Base-by-base conservation (phyloP, 805 yeast genomes). In the Wickerhamiella cacticola region DNA sequence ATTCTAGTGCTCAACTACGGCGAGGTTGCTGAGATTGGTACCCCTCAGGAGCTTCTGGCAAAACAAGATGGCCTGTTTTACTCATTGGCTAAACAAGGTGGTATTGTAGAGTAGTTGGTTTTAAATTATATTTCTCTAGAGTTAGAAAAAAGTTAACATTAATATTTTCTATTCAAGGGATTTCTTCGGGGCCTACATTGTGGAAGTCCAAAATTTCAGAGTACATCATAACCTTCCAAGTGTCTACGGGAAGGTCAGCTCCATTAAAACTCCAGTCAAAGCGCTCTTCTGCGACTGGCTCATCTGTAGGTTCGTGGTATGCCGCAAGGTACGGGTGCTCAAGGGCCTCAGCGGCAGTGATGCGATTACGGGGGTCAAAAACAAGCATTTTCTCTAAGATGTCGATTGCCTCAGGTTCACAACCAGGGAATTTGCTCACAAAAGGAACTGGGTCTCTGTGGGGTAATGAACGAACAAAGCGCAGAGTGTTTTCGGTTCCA, bases 211-310 rank as follows among this genome's bases (percentile, higher is more conserved):
- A 71, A 53, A 89, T 92, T 67, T 89, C 98, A 46, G 94, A 82
- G 68, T 92, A 92, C 95, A 92, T 89, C 97, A 92, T 89, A 16
- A 87, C 95, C 68, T 95, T 79, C 98, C 98, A 89, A 12, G 96
- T 86, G 60, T 92, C 97, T 15, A 92, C 92, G 2, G 97, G 96
- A 58, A 89, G 73, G 65, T 89, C 98, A 0, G 96, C 97, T 57
- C 94, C 97, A 64, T 92, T 89, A 66, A 89, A 89, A 59, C 92
- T 80, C 99, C 99, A 92, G 66, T 92, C 98, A 59, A 92, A 92
- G 63, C 82, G 82, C 55, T 82, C 84, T 43, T 79, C 85, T 25
- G 97, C 95, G 4, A 76, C 82, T 1, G 99, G 98, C 67, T 92
- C 99, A 66, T 92, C 99, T 3, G 87, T 76, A 26, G 97, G 95